Conservation (phyloP, 2,329 filamentous ascomycete genomes). For the Monilinia fructicola region DNA sequence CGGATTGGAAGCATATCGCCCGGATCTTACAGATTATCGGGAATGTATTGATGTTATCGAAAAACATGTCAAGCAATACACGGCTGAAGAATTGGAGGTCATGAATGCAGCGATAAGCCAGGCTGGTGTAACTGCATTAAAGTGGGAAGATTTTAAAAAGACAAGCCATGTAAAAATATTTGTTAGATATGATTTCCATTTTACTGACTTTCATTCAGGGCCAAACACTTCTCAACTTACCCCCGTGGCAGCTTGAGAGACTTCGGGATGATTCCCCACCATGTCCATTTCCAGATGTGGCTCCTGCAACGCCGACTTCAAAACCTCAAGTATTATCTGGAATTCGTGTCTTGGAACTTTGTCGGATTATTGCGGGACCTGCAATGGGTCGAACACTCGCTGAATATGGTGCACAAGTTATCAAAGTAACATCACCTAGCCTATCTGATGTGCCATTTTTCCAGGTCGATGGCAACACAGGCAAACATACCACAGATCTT, state of each 20-base stretch:
- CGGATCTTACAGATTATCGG: slow-evolving; percentile 60
- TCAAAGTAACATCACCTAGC: slow-evolving; percentile 67
- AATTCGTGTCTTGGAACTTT: slow-evolving; percentile 72
- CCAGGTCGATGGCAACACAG: slow-evolving; percentile 70
- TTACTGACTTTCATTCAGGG: slow-evolving; percentile 38
- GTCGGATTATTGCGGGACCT: slow-evolving; percentile 74
- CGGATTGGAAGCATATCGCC: slow-evolving; percentile 60
- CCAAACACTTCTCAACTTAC: slow-evolving; percentile 43
- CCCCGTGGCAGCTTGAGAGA: slow-evolving; percentile 50
- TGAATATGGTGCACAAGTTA: slow-evolving; percentile 73
- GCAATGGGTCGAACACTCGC: slow-evolving; percentile 68
- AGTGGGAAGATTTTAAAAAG: slow-evolving; percentile 57
- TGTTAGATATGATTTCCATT: not conserved
- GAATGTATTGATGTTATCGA: slow-evolving; percentile 61
- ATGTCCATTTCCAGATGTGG: slow-evolving; percentile 43
- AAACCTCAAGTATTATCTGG: slow-evolving; percentile 49
- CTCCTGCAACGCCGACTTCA: slow-evolving; percentile 31
- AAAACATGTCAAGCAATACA: slow-evolving; percentile 55
- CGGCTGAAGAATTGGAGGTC: slow-evolving; percentile 55
- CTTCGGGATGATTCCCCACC: slow-evolving; percentile 47
- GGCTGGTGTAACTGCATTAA: slow-evolving; percentile 60
- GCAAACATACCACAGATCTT: slow-evolving; percentile 65
- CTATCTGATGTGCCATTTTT: slow-evolving; percentile 72
- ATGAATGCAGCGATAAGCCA: slow-evolving; percentile 57
- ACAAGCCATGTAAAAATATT: slow-evolving; percentile 51